These are phyloP conservation scores for Euphrasia confusa DNA, from an alignment of 257 asterid genomes.

Conservation along the genomic window DNA sequence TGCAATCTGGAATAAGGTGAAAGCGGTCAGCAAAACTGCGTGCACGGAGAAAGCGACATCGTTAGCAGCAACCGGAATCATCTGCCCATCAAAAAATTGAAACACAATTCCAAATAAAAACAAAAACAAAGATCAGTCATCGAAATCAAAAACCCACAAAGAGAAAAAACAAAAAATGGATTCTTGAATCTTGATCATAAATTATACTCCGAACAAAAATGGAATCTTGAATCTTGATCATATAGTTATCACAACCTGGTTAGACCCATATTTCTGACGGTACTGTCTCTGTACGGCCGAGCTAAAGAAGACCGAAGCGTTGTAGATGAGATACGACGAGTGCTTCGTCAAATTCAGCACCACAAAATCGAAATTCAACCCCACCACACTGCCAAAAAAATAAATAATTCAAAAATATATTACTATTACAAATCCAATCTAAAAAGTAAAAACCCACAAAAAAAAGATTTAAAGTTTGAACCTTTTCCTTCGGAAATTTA, in stretches of 20 bases:
- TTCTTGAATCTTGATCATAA: neutral
- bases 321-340: conserved; percentile 83
- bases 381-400: conserved; percentile 62
- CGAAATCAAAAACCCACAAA: neutral
- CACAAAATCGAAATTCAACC: conserved; percentile 85
- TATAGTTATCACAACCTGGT: conserved; percentile 41
- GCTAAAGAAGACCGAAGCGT: conserved; percentile 82
- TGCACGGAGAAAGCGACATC: conserved; percentile 94
- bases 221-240: neutral
- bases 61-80: conserved; percentile 96
- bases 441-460: conserved; percentile 11
- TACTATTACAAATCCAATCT: neutral
- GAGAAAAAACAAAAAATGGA: too few species aligned
- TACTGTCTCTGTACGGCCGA: conserved; percentile 70
- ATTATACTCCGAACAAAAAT: too few species aligned
- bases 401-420: neutral
- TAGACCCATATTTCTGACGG: conserved; percentile 51
- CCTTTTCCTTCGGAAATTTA: conserved; percentile 86
- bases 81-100: conserved; percentile 38
- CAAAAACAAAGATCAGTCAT: too few species aligned
- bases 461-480: conserved; percentile 12
- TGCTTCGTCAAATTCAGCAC: conserved; percentile 84
- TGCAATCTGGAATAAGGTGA: conserved; percentile 68
- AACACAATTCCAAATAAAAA: neutral
- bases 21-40: conserved; percentile 71